Evolutionary conservation across 129 eudicot genomes (phyloP), one percentile per base, ranked within the genome.

Genomic region (Helichrysum umbraculigerum): DNA sequence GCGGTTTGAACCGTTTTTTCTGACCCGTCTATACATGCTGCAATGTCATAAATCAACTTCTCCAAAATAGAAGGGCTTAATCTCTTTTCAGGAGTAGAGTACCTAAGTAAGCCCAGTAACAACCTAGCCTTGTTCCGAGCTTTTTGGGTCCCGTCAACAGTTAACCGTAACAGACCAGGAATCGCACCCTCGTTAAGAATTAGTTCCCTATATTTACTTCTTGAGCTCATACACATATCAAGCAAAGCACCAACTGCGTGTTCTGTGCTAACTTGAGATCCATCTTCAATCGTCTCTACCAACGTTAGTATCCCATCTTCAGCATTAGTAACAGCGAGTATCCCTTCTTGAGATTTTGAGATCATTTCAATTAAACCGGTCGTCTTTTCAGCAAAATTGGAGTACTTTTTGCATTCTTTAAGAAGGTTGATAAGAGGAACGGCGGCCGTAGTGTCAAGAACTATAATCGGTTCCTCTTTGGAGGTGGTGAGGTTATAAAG

Each of bases 151-250:
- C 98, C 98, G 78, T 92, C 90, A 16, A 85, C 86, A 30, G 96
- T 88, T 66, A 92, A 71, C 56, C 88, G 73, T 52, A 90, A 70
- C 51, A 92, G 86, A 50, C 96, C 98, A 0, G 98, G 98, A 47
- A 92, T 90, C 21, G 94, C 91, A 63, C 98, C 98, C 87, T 90
- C 96, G 35, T 85, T 86, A 16, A 92, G 89, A 70, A 92, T 92
- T 39, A 90, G 92, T 41, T 83, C 89, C 81, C 98, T 29, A 64
- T 84, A 92, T 44, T 86, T 88, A 72, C 79, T 76, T 64, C 92
- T 83, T 12, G 84, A 86, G 76, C 94, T 90, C 75, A 30, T 44
- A 44, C 96, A 92, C 68, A 92, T 67, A 1, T 83, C 69, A 52
- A 90, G 83, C 77, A 92, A 74, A 52, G 82, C 92, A 33, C 92